Conservation (phyloP, 306 rosid genomes). For the Biancaea sappan region DNA sequence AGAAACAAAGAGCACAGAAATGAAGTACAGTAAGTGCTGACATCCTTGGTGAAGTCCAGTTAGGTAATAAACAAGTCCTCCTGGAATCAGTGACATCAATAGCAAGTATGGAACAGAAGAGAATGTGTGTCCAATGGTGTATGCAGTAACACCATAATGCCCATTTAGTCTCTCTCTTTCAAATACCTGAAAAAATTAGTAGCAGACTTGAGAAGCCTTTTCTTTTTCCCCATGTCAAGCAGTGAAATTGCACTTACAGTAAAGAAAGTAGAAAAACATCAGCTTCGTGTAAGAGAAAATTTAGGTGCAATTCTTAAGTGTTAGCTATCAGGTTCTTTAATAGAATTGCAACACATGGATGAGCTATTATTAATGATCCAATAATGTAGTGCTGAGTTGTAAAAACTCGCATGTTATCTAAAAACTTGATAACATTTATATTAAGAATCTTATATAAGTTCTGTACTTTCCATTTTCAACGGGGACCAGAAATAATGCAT, state of each 20-base stretch:
- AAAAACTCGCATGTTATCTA: too few relatives aligned
- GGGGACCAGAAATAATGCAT: background rate
- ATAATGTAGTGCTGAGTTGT: too few relatives aligned
- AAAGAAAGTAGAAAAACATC: too few relatives aligned
- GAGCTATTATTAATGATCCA: too few relatives aligned
- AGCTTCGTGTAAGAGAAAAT: too few relatives aligned
- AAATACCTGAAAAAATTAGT: conserved; percentile 38
- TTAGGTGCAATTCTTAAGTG: too few relatives aligned
- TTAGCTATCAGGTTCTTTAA: background rate
- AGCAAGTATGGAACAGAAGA: conserved; percentile 57
- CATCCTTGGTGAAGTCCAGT: conserved; percentile 49
- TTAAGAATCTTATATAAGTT: too few relatives aligned
- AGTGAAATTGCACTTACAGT: background rate
- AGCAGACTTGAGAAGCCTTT: background rate
- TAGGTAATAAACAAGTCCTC: conserved; percentile 56
- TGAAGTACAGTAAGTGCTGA: conserved; percentile 49
- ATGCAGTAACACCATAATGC: conserved; percentile 56
- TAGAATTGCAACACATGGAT: too few relatives aligned
- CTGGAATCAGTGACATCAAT: conserved; percentile 53
- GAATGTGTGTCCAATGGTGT: conserved; percentile 49
- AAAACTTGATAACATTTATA: too few relatives aligned
- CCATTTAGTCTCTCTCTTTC: conserved; percentile 65
- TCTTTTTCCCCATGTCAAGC: background rate
- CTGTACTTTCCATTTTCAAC: background rate
- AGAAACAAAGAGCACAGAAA: conserved; percentile 41